phyloP scores from a whole-genome alignment of 805 yeast genomes.

The Teunomyces cretensis region DNA sequence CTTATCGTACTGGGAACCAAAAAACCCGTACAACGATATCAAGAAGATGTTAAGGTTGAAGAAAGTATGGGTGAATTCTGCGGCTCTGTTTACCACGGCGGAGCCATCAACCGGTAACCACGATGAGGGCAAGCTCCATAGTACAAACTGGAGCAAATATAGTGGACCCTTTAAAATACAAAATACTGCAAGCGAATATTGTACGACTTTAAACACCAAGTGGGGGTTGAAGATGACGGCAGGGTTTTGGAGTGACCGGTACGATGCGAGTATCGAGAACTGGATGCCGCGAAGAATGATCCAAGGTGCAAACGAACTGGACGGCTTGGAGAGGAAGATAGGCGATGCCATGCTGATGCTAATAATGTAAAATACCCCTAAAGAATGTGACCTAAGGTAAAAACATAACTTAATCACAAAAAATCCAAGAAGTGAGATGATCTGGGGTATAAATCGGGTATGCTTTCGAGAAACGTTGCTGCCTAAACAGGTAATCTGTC shows the following conservation, averaged over 20 bases:
- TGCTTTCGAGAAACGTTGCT: background rate
- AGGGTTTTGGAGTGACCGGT: constrained; percentile 47
- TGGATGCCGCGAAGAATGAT: constrained; percentile 56
- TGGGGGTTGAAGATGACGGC: background rate
- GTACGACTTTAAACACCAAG: background rate
- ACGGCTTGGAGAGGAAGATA: constrained; percentile 54
- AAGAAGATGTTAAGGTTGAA: constrained; percentile 19
- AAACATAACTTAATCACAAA: no score
- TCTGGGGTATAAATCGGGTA: background rate
- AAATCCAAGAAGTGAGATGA: background rate
- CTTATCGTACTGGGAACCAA: constrained; percentile 14
- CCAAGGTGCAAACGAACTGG: constrained; percentile 49
- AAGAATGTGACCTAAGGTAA: background rate
- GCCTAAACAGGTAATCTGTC: background rate
- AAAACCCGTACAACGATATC: constrained; percentile 16
- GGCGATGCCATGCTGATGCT: constrained; percentile 56
- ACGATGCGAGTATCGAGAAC: constrained; percentile 49
- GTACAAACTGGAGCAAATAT: background rate
- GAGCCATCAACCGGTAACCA: background rate
- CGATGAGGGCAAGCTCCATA: background rate
- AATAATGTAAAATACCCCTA: background rate
- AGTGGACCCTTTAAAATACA: constrained; percentile 9
- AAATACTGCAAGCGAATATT: constrained; percentile 6
- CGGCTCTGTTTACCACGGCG: constrained; percentile 6
- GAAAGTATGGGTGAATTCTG: constrained; percentile 14